Conservation (phyloP, 495 filamentous ascomycete species). For the Hyphodiscus hymeniophilus region DNA sequence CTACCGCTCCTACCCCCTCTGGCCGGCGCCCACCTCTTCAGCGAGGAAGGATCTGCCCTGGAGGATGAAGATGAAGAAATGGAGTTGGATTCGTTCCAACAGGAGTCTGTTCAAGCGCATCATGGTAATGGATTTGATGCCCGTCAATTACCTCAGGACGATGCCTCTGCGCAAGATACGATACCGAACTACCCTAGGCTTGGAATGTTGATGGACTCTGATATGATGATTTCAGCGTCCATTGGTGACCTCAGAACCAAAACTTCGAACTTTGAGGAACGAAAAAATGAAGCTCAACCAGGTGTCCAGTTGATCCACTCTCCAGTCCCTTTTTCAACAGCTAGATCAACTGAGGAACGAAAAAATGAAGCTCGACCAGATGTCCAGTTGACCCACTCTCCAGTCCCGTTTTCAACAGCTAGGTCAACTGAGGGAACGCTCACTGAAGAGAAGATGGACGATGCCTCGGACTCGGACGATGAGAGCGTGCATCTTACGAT, state of each 20-base stretch:
- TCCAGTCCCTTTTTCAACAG: too few species aligned
- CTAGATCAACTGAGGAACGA: background rate
- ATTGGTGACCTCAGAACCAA: too few species aligned
- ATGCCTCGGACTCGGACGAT: constrained; percentile 24
- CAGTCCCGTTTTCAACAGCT: too few species aligned
- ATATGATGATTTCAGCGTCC: too few species aligned
- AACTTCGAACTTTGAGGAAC: background rate
- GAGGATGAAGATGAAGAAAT: constrained; percentile 17
- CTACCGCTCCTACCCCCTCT: constrained; percentile 40
- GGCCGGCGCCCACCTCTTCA: constrained; percentile 7
- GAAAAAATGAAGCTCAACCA: background rate
- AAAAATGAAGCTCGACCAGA: background rate
- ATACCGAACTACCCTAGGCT: too few species aligned
- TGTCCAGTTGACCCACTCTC: too few species aligned
- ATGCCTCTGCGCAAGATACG: too few species aligned
- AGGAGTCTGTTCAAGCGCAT: background rate
- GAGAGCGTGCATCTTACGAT: constrained; percentile 32
- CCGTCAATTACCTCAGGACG: background rate
- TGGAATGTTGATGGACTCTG: too few species aligned
- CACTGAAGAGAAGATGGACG: background rate
- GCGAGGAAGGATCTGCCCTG: constrained; percentile 22
- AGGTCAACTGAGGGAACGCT: too few species aligned
- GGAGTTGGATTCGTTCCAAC: background rate
- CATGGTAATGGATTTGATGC: too few species aligned
- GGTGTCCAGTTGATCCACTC: too few species aligned